These are phyloP conservation scores for Phytopythium aichiense DNA, from an alignment of 352 stramenopile genomes.

Conservation along the genomic window DNA sequence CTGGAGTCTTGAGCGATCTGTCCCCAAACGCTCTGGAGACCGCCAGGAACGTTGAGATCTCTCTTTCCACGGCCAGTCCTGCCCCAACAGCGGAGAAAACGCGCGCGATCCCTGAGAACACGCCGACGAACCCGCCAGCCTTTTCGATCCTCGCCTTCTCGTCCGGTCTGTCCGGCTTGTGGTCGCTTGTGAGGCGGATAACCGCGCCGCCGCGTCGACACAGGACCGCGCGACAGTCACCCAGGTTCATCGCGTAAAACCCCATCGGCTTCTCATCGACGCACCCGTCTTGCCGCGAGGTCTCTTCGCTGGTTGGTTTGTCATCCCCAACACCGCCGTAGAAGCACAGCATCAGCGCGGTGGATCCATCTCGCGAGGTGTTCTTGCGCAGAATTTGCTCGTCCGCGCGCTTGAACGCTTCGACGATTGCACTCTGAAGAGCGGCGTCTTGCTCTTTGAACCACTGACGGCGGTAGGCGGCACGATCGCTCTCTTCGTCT, in stretches of 20 bases:
- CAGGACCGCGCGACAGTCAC: constrained; percentile 61
- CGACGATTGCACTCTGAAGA: constrained; percentile 28
- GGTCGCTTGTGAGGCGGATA: constrained; percentile 44
- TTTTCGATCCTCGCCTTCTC: constrained; percentile 49
- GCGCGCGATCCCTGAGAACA: constrained; percentile 39
- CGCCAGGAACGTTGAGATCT: constrained; percentile 38
- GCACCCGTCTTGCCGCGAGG: constrained; percentile 1
- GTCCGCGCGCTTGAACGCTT: constrained; percentile 42
- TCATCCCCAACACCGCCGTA: constrained; percentile 11
- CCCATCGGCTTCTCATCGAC: constrained; percentile 1
- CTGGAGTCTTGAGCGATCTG: constrained; percentile 40
- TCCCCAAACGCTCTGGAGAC: constrained; percentile 65
- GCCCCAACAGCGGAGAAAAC: constrained; percentile 47
- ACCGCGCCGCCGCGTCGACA: constrained; percentile 28
- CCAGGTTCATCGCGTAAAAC: constrained; percentile 56
- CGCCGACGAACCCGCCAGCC: constrained; percentile 44
- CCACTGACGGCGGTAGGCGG: constrained; percentile 20
- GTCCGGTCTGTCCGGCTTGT: constrained; percentile 45
- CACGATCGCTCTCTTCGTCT: constrained; percentile 21
- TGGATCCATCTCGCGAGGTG: constrained; percentile 39
- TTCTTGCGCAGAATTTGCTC: constrained; percentile 42
- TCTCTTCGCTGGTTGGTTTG: not conserved
- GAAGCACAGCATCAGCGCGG: constrained; percentile 51
- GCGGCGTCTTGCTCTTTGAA: constrained; percentile 16
- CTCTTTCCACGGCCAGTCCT: constrained; percentile 23